phyloP scores from a whole-genome alignment of 225 moss, liverwort and hornwort genomes.

The Takakia lepidozioides region DNA sequence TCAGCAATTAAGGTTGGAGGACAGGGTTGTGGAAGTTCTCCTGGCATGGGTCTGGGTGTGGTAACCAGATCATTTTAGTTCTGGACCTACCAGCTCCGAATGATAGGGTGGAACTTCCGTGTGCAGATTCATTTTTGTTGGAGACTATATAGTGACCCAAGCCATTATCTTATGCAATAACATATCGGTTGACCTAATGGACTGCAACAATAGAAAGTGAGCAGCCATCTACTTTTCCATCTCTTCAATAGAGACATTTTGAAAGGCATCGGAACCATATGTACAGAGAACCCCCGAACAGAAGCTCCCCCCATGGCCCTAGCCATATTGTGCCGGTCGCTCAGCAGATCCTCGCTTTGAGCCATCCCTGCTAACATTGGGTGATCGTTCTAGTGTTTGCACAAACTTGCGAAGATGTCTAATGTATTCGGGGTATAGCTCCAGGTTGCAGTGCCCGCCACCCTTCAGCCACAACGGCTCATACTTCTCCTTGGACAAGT shows the following conservation, averaged over 20 bases:
- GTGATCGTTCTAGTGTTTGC: slow-evolving; percentile 39
- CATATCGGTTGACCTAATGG: slow-evolving; percentile 6
- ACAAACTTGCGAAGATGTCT: slow-evolving; percentile 93
- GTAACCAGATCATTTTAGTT: too few relatives aligned
- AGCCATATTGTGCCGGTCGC: slow-evolving; percentile 5
- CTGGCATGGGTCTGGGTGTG: too few relatives aligned
- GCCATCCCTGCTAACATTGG: slow-evolving; percentile 28
- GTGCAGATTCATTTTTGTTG: too few relatives aligned
- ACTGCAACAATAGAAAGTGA: neutral
- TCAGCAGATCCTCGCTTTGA: slow-evolving; percentile 17
- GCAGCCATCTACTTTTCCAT: neutral
- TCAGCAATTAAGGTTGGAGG: too few relatives aligned
- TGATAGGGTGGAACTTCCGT: too few relatives aligned
- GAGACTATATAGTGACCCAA: too few relatives aligned
- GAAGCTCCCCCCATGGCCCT: neutral
- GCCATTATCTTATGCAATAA: too few relatives aligned
- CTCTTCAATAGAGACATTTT: slow-evolving; percentile 20
- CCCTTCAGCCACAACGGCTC: slow-evolving; percentile 98
- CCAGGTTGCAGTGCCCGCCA: slow-evolving; percentile 98
- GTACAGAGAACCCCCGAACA: slow-evolving; percentile 38
- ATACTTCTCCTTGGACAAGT: slow-evolving; percentile 78
- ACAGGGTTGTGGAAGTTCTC: too few relatives aligned
- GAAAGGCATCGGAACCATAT: slow-evolving; percentile 33
- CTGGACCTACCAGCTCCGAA: too few relatives aligned
- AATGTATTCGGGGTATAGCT: slow-evolving; percentile 96